Base-by-base conservation (phyloP, 805 yeast species). In the Jamesozyma lodderae region DNA sequence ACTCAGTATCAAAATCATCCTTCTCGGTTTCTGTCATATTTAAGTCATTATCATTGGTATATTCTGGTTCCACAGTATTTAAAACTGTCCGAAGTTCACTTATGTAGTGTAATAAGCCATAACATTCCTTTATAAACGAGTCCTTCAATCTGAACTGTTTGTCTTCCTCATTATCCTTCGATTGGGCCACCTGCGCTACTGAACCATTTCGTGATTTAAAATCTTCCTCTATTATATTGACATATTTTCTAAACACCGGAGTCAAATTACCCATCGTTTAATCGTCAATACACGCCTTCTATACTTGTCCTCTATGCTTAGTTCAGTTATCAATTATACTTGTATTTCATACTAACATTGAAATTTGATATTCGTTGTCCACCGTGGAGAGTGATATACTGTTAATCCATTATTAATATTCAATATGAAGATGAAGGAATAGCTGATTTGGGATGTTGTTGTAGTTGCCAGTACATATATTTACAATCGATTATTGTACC, bases 1-100 rank as follows among this genome's bases (percentile, higher is more conserved):
- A 64, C 41, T 75, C 76, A 34, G 73, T 70, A 45, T 77, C 82
- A 17, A 77, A 66, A 26, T 67, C 65, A 42, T 75, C 74, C 47
- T 75, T 72, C 28, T 75, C 79, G 8, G 59, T 64, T 22, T 67
- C 65, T 19, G 68, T 48, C 53, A 73, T 62, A 37, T 35, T 36
- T 13, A 39, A 37, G 36, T 37, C 53, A 33, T 36, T 37, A 33
- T 45, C 48, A 33, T 43, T 40, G 33, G 55, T 37, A 36, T 65
- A 67, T 21, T 52, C 45, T 0, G 57, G 42, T 25, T 51, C 54
- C 4, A 63, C 44, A 2, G 49, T 38, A 13, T 23, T 37, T 1
- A 65, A 33, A 2, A 62, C 53, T 14, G 42, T 45, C 17, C 47
- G 45, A 17, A 65, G 47, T 31, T 60, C 65, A 10, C 33, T 35